Conservation (phyloP, 306 rosid species). For the Casuarina cunninghamiana region DNA sequence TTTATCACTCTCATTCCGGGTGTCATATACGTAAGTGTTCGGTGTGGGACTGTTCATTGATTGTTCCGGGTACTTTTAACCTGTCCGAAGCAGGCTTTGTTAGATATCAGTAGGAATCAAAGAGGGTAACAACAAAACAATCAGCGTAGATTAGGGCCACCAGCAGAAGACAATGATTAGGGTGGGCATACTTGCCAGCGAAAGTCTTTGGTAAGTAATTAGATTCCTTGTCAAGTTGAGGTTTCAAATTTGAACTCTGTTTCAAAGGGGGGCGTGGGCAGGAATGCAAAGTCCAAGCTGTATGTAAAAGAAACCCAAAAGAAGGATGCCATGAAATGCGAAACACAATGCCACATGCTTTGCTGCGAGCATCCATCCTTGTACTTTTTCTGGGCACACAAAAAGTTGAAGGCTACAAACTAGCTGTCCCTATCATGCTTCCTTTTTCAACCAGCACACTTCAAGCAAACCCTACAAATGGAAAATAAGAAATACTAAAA, state of each 20-base stretch:
- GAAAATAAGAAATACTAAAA: slow-evolving; percentile 22
- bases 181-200: slow-evolving; percentile 32
- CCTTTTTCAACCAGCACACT: slow-evolving; percentile 25
- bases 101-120: not conserved
- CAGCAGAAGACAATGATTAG: slow-evolving; percentile 32
- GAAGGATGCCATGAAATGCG: slow-evolving; percentile 85
- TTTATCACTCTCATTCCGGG: too few relatives aligned
- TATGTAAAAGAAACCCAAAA: slow-evolving; percentile 27
- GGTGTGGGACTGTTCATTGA: too few relatives aligned
- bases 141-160: slow-evolving; percentile 33
- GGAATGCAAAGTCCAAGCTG: not conserved
- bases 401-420: slow-evolving; percentile 77
- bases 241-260: slow-evolving; percentile 24
- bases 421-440: slow-evolving; percentile 61
- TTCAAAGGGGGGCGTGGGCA: slow-evolving; percentile 36
- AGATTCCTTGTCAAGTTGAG: not conserved
- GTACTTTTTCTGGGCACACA: slow-evolving; percentile 59
- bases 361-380: slow-evolving; percentile 77
- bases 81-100: not conserved
- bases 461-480: slow-evolving; percentile 42
- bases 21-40: too few relatives aligned
- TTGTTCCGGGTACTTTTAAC: too few relatives aligned
- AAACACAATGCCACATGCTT: slow-evolving; percentile 88
- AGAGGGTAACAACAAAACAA: slow-evolving; percentile 37
- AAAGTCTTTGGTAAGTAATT: slow-evolving; percentile 15